Percentiles rank a stretch among this genome's conserved stretches.
phyloP scores from a whole-genome alignment of 768 basidiomycete species.

The Tephrocybe sp. region DNA sequence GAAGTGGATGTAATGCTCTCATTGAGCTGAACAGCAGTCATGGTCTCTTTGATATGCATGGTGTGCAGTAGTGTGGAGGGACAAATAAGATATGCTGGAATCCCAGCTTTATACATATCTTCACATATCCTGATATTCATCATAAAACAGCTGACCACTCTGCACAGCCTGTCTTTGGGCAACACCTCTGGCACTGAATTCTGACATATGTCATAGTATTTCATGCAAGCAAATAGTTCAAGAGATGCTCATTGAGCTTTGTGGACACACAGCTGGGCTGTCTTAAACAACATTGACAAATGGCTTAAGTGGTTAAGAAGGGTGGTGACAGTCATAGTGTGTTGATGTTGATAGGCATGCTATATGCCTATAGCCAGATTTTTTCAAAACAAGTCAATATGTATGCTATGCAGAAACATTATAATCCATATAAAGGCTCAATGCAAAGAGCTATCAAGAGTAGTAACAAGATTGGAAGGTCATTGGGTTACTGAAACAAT shows the following conservation, averaged over 20 bases:
- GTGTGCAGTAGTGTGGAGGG: background rate
- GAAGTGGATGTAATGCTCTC: background rate
- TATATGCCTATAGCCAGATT: too few relatives aligned
- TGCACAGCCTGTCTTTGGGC: too few relatives aligned
- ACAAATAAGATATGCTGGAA: constrained; percentile 9
- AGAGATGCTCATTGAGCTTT: background rate
- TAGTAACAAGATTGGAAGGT: too few relatives aligned
- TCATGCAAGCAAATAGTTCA: background rate
- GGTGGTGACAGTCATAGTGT: background rate
- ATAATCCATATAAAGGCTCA: too few relatives aligned
- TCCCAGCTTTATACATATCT: background rate
- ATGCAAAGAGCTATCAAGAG: too few relatives aligned
- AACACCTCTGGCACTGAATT: background rate
- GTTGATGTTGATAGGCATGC: too few relatives aligned
- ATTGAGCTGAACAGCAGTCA: background rate
- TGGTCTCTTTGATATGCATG: background rate
- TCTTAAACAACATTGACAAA: background rate
- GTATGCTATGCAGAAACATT: too few relatives aligned
- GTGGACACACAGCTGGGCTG: background rate
- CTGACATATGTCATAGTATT: background rate
- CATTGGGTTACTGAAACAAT: too few relatives aligned
- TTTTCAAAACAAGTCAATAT: too few relatives aligned
- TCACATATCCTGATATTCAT: background rate
- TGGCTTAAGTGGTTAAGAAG: background rate
- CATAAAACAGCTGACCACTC: constrained; percentile 2